phyloP scores from a whole-genome alignment of 331 rosid genomes.

The Quercus phellos region DNA sequence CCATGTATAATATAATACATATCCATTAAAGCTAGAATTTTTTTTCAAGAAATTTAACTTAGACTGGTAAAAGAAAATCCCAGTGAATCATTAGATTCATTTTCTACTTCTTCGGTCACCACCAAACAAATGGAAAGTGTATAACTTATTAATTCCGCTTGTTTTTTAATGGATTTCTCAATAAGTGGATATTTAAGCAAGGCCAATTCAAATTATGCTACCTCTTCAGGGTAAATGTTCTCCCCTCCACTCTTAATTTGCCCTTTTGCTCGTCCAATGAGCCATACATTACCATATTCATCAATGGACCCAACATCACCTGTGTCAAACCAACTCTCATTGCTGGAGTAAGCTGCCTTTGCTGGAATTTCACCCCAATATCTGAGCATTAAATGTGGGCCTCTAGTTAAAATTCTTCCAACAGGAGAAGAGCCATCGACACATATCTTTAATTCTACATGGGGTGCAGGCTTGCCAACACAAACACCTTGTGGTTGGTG shows the following conservation, averaged over 20 bases:
- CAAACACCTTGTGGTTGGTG: slow-evolving; percentile 61
- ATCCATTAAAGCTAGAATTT: not conserved
- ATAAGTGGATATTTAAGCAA: not conserved
- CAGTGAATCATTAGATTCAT: not conserved
- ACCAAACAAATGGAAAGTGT: not conserved
- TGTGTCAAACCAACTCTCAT: slow-evolving; percentile 74
- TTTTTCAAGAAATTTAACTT: not conserved
- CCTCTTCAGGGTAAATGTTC: slow-evolving; percentile 94
- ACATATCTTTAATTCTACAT: slow-evolving; percentile 64
- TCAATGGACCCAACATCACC: slow-evolving; percentile 84
- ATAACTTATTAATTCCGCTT: not conserved
- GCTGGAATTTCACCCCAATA: slow-evolving; percentile 60
- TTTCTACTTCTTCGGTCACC: not conserved
- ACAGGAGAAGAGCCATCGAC: slow-evolving; percentile 32
- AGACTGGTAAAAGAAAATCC: not conserved
- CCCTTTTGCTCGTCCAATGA: slow-evolving; percentile 68
- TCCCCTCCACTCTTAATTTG: slow-evolving; percentile 92
- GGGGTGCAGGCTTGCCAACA: slow-evolving; percentile 95
- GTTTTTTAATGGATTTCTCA: not conserved
- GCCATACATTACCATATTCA: slow-evolving; percentile 64
- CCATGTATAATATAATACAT: not conserved
- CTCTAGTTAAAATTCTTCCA: slow-evolving; percentile 88
- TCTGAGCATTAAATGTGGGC: slow-evolving; percentile 75
- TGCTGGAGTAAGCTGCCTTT: slow-evolving; percentile 23
- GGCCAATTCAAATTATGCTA: slow-evolving; percentile 10